phyloP scores from a whole-genome alignment of 2,329 filamentous ascomycete species.

The Amauroascus verrucosus region DNA sequence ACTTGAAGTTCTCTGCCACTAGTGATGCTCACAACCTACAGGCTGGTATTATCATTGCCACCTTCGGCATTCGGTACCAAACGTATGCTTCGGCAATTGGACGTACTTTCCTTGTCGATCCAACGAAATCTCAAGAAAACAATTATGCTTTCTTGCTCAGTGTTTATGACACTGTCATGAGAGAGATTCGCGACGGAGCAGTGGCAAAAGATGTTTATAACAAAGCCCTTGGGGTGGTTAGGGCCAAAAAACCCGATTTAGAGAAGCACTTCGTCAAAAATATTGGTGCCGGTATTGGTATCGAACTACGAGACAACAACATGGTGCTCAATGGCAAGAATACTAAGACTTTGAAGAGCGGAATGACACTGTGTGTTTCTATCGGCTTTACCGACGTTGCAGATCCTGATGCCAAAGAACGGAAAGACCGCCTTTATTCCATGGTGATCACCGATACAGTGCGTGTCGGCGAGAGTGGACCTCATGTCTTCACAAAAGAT shows the following conservation, averaged over 20 bases:
- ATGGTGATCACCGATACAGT: slow-evolving; percentile 88
- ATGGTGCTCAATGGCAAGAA: slow-evolving; percentile 84
- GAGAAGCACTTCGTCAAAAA: slow-evolving; percentile 93
- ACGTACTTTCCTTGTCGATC: slow-evolving; percentile 90
- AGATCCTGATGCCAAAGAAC: slow-evolving; percentile 78
- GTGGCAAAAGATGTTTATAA: slow-evolving; percentile 81
- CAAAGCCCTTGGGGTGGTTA: slow-evolving; percentile 72
- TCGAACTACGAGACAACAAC: slow-evolving; percentile 77
- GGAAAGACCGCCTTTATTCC: slow-evolving; percentile 79
- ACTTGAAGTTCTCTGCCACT: slow-evolving; percentile 68
- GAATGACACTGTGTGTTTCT: slow-evolving; percentile 89
- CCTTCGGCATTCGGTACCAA: slow-evolving; percentile 86
- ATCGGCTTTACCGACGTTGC: slow-evolving; percentile 84
- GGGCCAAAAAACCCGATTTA: slow-evolving; percentile 83
- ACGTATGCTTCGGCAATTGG: slow-evolving; percentile 89
- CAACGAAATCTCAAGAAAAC: slow-evolving; percentile 87
- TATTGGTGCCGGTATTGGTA: slow-evolving; percentile 82
- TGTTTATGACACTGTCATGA: slow-evolving; percentile 81
- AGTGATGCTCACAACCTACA: slow-evolving; percentile 76
- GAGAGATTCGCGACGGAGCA: slow-evolving; percentile 79
- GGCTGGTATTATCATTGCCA: slow-evolving; percentile 85
- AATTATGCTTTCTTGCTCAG: slow-evolving; percentile 82
- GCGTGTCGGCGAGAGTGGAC: slow-evolving; percentile 58
- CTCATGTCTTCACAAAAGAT: slow-evolving; percentile 85
- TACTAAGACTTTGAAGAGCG: slow-evolving; percentile 70